phyloP scores from a whole-genome alignment of 805 yeast species.

The Barnettozyma salicaria region DNA sequence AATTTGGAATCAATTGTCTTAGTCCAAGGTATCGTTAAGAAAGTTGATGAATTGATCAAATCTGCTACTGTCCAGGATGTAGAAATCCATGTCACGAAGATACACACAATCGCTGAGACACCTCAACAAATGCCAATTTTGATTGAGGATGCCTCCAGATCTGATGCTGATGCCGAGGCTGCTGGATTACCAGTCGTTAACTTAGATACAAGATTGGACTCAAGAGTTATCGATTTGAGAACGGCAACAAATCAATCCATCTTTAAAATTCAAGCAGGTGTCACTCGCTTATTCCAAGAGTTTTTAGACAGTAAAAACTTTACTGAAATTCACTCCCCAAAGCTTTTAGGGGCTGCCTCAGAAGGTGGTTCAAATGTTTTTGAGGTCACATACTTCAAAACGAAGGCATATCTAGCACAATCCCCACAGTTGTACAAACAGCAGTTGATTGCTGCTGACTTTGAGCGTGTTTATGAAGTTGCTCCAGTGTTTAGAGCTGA shows the following conservation, averaged over 20 bases:
- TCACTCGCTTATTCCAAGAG: conserved; percentile 83
- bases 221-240: conserved; percentile 94
- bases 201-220: conserved; percentile 91
- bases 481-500: conserved; percentile 99
- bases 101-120: conserved; percentile 76
- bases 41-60: conserved; percentile 81
- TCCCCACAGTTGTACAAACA: conserved; percentile 98
- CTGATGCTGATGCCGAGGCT: conserved; percentile 90
- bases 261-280: conserved; percentile 89
- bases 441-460: conserved; percentile 96
- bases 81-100: conserved; percentile 72
- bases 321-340: conserved; percentile 94
- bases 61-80: conserved; percentile 88
- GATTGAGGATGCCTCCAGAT: conserved; percentile 94
- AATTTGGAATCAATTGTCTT: conserved; percentile 87
- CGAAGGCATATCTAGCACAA: conserved; percentile 91
- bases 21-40: conserved; percentile 77
- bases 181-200: conserved; percentile 90
- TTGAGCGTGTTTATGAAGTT: conserved; percentile 91
- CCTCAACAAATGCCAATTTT: conserved; percentile 91
- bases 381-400: conserved; percentile 88
- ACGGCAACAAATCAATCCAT: conserved; percentile 97
- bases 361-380: conserved; percentile 98
- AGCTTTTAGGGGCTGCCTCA: conserved; percentile 88
- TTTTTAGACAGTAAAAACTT: conserved; percentile 63